Evolutionary conservation across 1,139 yeast genomes (phyloP).

Genomic region (Blastobotrys capitulatus): DNA sequence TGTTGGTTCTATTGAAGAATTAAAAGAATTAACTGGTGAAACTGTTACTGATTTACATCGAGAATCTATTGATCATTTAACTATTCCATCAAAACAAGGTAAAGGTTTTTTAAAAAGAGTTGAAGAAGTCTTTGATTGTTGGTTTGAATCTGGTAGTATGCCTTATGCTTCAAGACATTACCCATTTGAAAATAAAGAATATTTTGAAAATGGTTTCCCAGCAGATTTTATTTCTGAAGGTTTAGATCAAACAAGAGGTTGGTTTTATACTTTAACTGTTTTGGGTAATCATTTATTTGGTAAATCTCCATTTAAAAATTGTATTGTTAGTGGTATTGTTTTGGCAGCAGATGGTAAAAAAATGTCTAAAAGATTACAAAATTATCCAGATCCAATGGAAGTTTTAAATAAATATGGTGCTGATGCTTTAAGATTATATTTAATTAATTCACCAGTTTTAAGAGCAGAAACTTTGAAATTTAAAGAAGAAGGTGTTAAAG

Average conservation of each 20-base stretch:
- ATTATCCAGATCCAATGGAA: conserved; percentile 89
- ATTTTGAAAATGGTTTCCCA: conserved; percentile 73
- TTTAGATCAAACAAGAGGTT: conserved; percentile 98
- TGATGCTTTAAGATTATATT: conserved; percentile 90
- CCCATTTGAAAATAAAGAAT: conserved; percentile 81
- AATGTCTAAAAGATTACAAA: conserved; percentile 97
- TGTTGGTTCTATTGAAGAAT: conserved; percentile 84
- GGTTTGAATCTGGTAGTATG: conserved; percentile 99
- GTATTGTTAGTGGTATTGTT: conserved; percentile 93
- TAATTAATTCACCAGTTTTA: conserved; percentile 95
- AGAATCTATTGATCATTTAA: conserved; percentile 82
- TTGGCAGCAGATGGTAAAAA: conserved; percentile 98
- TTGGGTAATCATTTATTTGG: conserved; percentile 93
- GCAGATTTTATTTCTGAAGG: conserved; percentile 99
- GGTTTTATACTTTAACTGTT: conserved; percentile 97
- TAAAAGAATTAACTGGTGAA: conserved; percentile 77
- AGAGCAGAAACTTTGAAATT: conserved; percentile 95
- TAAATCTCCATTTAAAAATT: conserved; percentile 90
- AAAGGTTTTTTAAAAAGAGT: conserved; percentile 83
- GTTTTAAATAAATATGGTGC: conserved; percentile 91
- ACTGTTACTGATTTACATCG: conserved; percentile 90
- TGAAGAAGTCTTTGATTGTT: conserved; percentile 98
- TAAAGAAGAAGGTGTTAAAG: conserved; percentile 98
- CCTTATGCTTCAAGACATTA: conserved; percentile 96
- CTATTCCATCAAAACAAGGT: conserved; percentile 90